phyloP scores from a whole-genome alignment of 2,329 filamentous ascomycete genomes.

The Pleoardoris graminearum region DNA sequence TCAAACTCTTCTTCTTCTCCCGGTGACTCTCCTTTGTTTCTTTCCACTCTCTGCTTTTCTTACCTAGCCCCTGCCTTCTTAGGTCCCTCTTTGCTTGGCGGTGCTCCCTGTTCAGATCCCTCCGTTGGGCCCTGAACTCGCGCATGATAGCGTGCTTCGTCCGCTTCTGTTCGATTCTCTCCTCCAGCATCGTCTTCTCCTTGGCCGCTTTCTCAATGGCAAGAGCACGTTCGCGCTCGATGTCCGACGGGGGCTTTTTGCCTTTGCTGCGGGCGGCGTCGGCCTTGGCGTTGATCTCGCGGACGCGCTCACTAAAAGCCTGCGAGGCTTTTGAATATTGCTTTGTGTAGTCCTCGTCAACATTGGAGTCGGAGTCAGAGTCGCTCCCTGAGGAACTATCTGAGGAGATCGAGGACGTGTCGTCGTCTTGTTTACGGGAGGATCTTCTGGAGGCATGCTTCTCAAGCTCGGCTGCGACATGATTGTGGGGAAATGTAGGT shows the following conservation, averaged over 20 bases:
- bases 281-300: conserved; percentile 27
- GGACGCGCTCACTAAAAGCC: conserved; percentile 24
- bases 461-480: conserved; percentile 2
- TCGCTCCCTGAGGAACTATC: conserved; percentile 22
- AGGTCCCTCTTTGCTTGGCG: conserved; percentile 14
- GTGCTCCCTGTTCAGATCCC: conserved; percentile 22
- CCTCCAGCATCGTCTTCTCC: conserved; percentile 24
- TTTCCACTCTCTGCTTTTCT: conserved; percentile 28
- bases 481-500: background rate
- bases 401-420: conserved; percentile 27
- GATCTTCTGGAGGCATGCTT: conserved; percentile 5
- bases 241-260: conserved; percentile 25
- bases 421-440: conserved; percentile 16
- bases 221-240: conserved; percentile 27
- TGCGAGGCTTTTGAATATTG: conserved; percentile 1
- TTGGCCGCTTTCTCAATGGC: conserved; percentile 29
- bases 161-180: conserved; percentile 21
- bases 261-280: conserved; percentile 24
- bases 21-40: conserved; percentile 28
- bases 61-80: conserved; percentile 26
- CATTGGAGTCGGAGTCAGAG: conserved; percentile 17
- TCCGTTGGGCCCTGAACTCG: conserved; percentile 21
- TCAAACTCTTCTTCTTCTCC: conserved; percentile 25
- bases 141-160: conserved; percentile 23
- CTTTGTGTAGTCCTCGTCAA: conserved; percentile 9